Percentiles rank a stretch among this genome's conserved stretches.
Conservation (phyloP, 1,284 basidiomycete genomes). For the Leccinum subfulvum region DNA sequence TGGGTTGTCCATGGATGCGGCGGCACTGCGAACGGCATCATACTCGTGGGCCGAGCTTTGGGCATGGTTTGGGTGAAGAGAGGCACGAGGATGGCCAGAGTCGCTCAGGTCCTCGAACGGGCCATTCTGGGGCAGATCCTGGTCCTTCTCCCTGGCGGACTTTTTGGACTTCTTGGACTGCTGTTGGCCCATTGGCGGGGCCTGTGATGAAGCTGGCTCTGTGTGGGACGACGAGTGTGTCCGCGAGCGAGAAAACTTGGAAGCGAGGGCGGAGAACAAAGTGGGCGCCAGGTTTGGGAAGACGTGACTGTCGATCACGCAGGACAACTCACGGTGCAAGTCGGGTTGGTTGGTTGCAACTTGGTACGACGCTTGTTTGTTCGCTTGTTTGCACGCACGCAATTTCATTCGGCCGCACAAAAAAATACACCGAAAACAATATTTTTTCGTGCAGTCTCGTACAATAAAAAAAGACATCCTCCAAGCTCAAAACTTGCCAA, state of each 20-base stretch:
- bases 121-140: constrained; percentile 34
- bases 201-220: constrained; percentile 39
- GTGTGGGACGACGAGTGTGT: constrained; percentile 59
- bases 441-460: constrained; percentile 22
- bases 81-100: constrained; percentile 40
- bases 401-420: constrained; percentile 32
- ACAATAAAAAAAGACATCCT: constrained; percentile 16
- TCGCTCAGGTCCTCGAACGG: constrained; percentile 14
- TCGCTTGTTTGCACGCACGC: constrained; percentile 30
- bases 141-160: constrained; percentile 62
- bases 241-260: constrained; percentile 65
- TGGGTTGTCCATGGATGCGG: constrained; percentile 46
- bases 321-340: constrained; percentile 22
- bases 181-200: constrained; percentile 70
- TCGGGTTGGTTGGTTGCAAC: constrained; percentile 19
- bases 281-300: constrained; percentile 72
- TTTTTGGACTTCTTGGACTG: constrained; percentile 78
- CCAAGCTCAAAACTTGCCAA: constrained; percentile 84
- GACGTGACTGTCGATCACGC: constrained; percentile 34
- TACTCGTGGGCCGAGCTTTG: constrained; percentile 36
- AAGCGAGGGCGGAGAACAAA: constrained; percentile 71
- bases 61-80: constrained; percentile 36
- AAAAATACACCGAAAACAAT: constrained; percentile 26
- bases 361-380: constrained; percentile 32
- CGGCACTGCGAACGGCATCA: constrained; percentile 40